Percentiles rank a stretch among this genome's conserved stretches.
These are phyloP conservation scores for Anthracocystis setariae DNA, from an alignment of 1,284 basidiomycete species.

Conservation along the genomic window DNA sequence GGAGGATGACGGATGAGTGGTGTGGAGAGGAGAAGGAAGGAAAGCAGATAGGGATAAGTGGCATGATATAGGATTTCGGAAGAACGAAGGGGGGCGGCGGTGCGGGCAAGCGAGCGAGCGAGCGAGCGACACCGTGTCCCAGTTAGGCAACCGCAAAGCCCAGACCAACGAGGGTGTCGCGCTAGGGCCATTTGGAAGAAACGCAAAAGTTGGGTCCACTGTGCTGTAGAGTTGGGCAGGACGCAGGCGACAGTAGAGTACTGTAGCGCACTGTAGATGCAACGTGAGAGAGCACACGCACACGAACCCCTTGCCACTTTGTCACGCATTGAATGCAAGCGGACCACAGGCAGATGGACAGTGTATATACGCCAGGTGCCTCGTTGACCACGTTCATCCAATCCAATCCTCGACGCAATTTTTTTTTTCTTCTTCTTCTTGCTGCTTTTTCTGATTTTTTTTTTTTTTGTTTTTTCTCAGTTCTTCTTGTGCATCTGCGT, in stretches of 20 bases:
- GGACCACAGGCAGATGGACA: not conserved
- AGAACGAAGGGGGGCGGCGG: conserved; percentile 6
- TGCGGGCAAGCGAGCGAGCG: too few relatives aligned
- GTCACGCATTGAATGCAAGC: not conserved
- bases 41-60: conserved; percentile 1
- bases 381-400: conserved; percentile 25
- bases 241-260: too few relatives aligned
- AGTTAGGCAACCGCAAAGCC: conserved; percentile 6
- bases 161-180: not conserved
- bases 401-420: conserved; percentile 32
- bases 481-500: not conserved
- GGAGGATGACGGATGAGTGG: conserved; percentile 17
- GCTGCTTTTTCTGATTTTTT: not conserved
- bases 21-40: conserved; percentile 10
- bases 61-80: conserved; percentile 29
- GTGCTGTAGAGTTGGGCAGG: conserved; percentile 4
- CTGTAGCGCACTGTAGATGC: too few relatives aligned
- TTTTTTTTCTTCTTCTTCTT: conserved; percentile 8
- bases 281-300: too few relatives aligned
- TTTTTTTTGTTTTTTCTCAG: too few relatives aligned
- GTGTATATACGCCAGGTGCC: too few relatives aligned
- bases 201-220: not conserved
- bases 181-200: conserved; percentile 8
- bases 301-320: not conserved
- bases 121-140: conserved; percentile 16